Conservation (phyloP, 2,329 filamentous ascomycete species). For the Phialophora chinensis region DNA sequence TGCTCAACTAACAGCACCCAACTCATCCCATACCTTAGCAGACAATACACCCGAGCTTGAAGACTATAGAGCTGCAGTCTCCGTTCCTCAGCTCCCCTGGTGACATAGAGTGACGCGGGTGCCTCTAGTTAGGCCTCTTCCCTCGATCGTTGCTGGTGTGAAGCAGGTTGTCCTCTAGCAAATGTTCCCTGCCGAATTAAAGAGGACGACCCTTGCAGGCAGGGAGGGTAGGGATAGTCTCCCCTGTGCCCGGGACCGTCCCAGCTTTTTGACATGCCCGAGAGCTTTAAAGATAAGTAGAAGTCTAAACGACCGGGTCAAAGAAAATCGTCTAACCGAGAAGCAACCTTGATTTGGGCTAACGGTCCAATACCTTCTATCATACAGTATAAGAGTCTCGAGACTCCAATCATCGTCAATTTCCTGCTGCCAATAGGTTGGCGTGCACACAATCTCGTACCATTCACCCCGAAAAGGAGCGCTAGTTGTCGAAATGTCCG, state of each 20-base stretch:
- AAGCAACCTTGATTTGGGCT: background rate
- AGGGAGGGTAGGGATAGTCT: background rate
- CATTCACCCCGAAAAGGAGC: slow-evolving; percentile 1
- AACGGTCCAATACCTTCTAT: slow-evolving; percentile 19
- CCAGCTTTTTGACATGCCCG: too few relatives aligned
- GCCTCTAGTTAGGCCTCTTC: background rate
- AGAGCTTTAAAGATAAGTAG: too few relatives aligned
- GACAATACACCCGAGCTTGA: too few relatives aligned
- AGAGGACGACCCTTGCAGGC: background rate
- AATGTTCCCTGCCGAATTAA: background rate
- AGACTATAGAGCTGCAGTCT: too few relatives aligned
- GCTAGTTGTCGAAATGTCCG: background rate
- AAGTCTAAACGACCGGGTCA: background rate
- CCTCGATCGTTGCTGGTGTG: background rate
- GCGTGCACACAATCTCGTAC: background rate
- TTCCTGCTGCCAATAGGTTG: slow-evolving; percentile 1
- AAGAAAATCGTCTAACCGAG: background rate
- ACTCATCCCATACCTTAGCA: too few relatives aligned
- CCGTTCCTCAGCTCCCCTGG: background rate
- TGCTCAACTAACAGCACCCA: too few relatives aligned
- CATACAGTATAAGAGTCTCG: slow-evolving; percentile 24
- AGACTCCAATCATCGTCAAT: slow-evolving; percentile 12
- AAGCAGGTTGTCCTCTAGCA: background rate
- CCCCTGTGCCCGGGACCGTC: background rate
- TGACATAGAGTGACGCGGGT: too few relatives aligned